phyloP scores from a whole-genome alignment of 305 asterid species.

The Solanum hybrid region DNA sequence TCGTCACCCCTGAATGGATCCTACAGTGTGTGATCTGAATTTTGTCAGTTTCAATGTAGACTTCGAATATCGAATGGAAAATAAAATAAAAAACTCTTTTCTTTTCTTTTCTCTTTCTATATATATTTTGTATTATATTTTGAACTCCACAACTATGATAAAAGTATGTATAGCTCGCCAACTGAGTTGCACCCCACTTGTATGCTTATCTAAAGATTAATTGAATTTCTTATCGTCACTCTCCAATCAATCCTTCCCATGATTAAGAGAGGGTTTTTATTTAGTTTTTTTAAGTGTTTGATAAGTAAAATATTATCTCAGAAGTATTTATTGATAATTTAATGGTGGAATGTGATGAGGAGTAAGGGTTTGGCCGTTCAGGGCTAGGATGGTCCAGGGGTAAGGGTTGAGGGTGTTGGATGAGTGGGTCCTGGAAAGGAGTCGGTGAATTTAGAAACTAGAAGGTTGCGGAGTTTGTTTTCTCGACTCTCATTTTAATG shows the following conservation, averaged over 20 bases:
- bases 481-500: background rate
- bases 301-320: background rate
- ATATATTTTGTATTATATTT: too few species aligned
- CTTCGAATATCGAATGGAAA: fast-evolving
- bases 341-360: background rate
- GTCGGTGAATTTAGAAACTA: background rate
- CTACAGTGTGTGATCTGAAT: fast-evolving
- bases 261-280: too few species aligned
- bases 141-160: background rate
- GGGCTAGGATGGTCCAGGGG: background rate
- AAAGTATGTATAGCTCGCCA: background rate
- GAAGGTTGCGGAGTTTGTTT: background rate
- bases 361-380: background rate
- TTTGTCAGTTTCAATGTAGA: fast-evolving
- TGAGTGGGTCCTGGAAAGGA: background rate
- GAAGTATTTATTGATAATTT: background rate
- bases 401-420: background rate
- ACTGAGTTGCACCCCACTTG: too few species aligned
- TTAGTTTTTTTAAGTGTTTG: too few species aligned
- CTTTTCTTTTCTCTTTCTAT: too few species aligned
- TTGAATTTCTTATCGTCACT: background rate
- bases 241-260: background rate
- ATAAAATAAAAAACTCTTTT: too few species aligned
- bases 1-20: fast-evolving
- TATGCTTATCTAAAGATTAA: background rate